Percentiles rank a stretch among this genome's conserved stretches.
Evolutionary conservation across 805 yeast species (phyloP).

Genomic region (Yamadazyma scolyti): DNA sequence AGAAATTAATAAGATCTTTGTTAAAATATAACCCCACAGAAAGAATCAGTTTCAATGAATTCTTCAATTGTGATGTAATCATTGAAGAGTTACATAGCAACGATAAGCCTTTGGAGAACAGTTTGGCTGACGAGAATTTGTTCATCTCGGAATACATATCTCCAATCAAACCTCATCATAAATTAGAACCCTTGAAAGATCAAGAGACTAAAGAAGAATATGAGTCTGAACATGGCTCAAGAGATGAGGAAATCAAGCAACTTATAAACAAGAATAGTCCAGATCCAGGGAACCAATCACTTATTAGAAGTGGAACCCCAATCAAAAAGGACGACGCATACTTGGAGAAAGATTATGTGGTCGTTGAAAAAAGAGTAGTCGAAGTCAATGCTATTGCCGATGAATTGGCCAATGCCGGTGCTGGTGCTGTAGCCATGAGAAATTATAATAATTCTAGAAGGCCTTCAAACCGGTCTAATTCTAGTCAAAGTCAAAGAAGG

Average conservation of each 20-base stretch:
- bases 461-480: slow-evolving; percentile 10
- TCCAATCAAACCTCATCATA: slow-evolving; percentile 24
- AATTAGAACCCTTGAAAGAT: slow-evolving; percentile 5
- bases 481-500: slow-evolving; percentile 44
- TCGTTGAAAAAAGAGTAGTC: slow-evolving; percentile 89
- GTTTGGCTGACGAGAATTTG: slow-evolving; percentile 70
- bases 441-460: slow-evolving; percentile 18
- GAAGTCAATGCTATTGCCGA: slow-evolving; percentile 96
- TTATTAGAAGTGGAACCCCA: slow-evolving; percentile 15
- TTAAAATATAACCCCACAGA: slow-evolving; percentile 83
- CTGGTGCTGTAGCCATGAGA: slow-evolving; percentile 47
- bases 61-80: slow-evolving; percentile 72
- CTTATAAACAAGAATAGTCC: slow-evolving; percentile 44
- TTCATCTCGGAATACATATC: slow-evolving; percentile 80
- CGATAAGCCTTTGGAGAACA: slow-evolving; percentile 60
- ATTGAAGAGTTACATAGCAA: slow-evolving; percentile 47
- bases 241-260: slow-evolving; percentile 45
- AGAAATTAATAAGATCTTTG: slow-evolving; percentile 67
- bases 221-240: too few species aligned
- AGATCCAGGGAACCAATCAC: slow-evolving; percentile 29
- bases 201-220: slow-evolving; percentile 1
- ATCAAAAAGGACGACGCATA: slow-evolving; percentile 40
- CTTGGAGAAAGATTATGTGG: slow-evolving; percentile 84
- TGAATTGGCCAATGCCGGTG: slow-evolving; percentile 68
- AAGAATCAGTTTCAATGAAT: slow-evolving; percentile 84